phyloP scores from a whole-genome alignment of 805 yeast species.

The Cyberlindnera mycetangii region DNA sequence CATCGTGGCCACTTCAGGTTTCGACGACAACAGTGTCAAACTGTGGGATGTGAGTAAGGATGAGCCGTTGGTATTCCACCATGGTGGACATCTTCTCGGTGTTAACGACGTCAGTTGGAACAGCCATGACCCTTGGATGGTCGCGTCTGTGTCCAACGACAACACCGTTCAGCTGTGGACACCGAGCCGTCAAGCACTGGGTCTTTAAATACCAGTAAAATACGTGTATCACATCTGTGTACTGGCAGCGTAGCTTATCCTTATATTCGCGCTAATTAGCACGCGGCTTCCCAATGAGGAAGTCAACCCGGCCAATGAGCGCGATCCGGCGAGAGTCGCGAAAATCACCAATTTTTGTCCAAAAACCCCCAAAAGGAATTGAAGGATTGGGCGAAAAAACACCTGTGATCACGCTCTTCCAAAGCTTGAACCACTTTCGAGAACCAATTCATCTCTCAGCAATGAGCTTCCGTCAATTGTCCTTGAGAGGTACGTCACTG shows the following conservation, averaged over 20 bases:
- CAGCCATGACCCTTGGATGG: constrained; percentile 61
- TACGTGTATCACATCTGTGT: no score
- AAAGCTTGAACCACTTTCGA: not conserved
- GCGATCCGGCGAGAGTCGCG: constrained; percentile 8
- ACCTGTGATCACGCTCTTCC: not conserved
- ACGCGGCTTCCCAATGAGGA: constrained; percentile 5
- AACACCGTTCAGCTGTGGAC: constrained; percentile 87
- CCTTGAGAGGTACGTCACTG: constrained; percentile 28
- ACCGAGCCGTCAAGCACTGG: constrained; percentile 37
- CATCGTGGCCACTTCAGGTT: constrained; percentile 61
- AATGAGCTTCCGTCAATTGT: constrained; percentile 30
- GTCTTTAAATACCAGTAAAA: not conserved
- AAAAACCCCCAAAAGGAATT: not conserved
- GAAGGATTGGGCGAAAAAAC: constrained; percentile 1
- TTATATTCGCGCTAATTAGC: not conserved
- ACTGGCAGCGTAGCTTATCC: no score
- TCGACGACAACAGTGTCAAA: constrained; percentile 61
- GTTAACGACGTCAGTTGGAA: constrained; percentile 87
- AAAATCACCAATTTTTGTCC: constrained; percentile 13
- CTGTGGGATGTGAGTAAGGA: constrained; percentile 50
- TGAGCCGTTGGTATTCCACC: constrained; percentile 51
- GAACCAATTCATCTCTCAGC: not conserved
- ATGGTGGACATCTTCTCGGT: constrained; percentile 86
- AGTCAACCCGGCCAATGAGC: constrained; percentile 13
- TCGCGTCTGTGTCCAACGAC: constrained; percentile 80